Conservation (phyloP, 2,329 filamentous ascomycete species). For the Orbilia brochopaga region DNA sequence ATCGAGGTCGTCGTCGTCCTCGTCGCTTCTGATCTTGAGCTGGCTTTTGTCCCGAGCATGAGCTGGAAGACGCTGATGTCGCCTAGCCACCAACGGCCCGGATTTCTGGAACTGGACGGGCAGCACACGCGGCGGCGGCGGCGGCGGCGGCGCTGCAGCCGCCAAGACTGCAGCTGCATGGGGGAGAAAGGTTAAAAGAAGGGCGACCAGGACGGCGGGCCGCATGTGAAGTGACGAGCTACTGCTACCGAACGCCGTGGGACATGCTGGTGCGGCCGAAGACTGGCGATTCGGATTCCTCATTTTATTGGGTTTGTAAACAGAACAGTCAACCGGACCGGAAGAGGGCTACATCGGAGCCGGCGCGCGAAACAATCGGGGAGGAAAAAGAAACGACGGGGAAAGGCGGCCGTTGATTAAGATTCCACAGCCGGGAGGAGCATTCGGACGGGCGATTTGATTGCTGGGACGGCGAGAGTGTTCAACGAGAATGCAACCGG, state of each 20-base stretch:
- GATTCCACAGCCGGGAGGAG: neutral
- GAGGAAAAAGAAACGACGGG: neutral
- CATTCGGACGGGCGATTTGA: neutral
- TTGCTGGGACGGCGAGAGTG: neutral
- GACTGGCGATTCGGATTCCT: neutral
- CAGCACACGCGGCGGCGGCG: neutral
- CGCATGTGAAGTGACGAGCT: neutral
- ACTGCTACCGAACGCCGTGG: neutral
- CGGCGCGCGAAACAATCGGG: neutral
- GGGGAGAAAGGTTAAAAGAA: conserved; percentile 21
- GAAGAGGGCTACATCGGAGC: neutral
- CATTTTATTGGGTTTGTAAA: neutral
- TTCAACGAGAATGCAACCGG: too few species aligned
- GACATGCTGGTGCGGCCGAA: neutral
- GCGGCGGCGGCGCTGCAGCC: conserved; percentile 1
- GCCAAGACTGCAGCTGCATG: conserved; percentile 26
- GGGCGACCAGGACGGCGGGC: conserved; percentile 20
- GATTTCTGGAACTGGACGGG: conserved; percentile 34
- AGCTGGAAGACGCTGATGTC: neutral
- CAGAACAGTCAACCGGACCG: neutral
- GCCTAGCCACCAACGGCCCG: conserved; percentile 11
- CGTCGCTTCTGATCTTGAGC: conserved; percentile 7
- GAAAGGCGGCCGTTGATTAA: neutral
- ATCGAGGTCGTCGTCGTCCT: neutral
- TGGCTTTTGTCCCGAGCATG: neutral